These are phyloP conservation scores for Ottelia alismoides DNA, from an alignment of 106 monocot genomes.

Conservation along the genomic window DNA sequence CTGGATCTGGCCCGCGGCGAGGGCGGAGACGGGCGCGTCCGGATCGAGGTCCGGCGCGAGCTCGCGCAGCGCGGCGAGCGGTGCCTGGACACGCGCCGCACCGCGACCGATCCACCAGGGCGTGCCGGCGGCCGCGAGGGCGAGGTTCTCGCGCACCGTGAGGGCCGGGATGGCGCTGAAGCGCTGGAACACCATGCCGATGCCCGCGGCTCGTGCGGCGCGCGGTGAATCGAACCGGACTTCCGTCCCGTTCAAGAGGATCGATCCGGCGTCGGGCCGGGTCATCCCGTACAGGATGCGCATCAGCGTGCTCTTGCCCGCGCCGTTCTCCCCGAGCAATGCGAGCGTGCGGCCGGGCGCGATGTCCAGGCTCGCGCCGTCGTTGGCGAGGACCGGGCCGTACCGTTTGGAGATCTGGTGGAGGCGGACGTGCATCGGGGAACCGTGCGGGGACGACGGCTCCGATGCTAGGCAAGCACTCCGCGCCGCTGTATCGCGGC, in stretches of 20 bases:
- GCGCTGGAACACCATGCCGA: background rate
- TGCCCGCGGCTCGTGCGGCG: background rate
- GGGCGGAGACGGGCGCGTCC: background rate
- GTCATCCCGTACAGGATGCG: background rate
- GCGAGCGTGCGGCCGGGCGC: background rate
- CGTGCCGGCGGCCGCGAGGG: background rate
- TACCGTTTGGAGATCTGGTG: background rate
- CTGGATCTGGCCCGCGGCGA: background rate
- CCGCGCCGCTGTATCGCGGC: no score
- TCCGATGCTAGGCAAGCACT: no score
- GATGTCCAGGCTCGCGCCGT: background rate
- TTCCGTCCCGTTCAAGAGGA: background rate
- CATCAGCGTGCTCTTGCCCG: no score
- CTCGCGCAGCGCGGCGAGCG: no score
- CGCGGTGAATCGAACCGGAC: background rate
- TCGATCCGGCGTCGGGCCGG: background rate
- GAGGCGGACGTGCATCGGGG: background rate
- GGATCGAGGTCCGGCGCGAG: no score
- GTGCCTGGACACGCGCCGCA: background rate
- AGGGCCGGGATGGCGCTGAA: background rate
- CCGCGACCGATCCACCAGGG: background rate
- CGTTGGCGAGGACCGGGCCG: background rate
- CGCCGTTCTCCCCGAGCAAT: background rate
- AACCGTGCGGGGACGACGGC: no score
- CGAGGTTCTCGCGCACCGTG: background rate